phyloP scores from a whole-genome alignment of 2,329 filamentous ascomycete species.

The Nothopassalora personata region DNA sequence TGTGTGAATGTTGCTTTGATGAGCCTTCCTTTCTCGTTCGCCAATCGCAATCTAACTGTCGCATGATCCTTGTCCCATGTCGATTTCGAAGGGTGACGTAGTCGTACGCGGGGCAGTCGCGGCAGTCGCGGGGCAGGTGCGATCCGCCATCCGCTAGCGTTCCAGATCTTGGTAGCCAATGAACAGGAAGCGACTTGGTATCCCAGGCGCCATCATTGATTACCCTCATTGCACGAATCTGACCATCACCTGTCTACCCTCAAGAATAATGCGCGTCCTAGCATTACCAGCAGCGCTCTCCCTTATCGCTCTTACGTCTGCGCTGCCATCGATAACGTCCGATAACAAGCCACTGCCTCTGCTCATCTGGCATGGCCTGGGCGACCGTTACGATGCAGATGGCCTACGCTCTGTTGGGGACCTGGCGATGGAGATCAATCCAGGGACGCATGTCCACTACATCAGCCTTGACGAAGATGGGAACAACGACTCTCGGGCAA shows the following conservation, averaged over 20 bases:
- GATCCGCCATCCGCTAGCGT: no score
- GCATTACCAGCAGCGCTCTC: slow-evolving; percentile 16
- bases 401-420: slow-evolving; percentile 66
- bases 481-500: slow-evolving; percentile 68
- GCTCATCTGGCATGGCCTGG: slow-evolving; percentile 89
- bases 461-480: slow-evolving; percentile 65
- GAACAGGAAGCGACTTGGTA: no score
- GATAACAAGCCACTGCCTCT: slow-evolving; percentile 63
- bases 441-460: slow-evolving; percentile 78
- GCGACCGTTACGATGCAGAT: slow-evolving; percentile 69
- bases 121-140: background rate
- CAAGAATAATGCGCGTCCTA: slow-evolving; percentile 13
- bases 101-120: background rate
- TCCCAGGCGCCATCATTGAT: background rate
- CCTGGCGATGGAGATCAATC: slow-evolving; percentile 68
- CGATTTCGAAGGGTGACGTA: background rate
- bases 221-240: background rate
- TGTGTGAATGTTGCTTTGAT: background rate
- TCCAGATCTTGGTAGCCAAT: no score
- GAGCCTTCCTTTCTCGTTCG: background rate
- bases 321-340: slow-evolving; percentile 1
- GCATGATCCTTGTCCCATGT: background rate
- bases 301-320: slow-evolving; percentile 8
- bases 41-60: background rate
- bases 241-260: background rate